Conservation (phyloP, 768 basidiomycete genomes). For the Melanogaster broomeanus region DNA sequence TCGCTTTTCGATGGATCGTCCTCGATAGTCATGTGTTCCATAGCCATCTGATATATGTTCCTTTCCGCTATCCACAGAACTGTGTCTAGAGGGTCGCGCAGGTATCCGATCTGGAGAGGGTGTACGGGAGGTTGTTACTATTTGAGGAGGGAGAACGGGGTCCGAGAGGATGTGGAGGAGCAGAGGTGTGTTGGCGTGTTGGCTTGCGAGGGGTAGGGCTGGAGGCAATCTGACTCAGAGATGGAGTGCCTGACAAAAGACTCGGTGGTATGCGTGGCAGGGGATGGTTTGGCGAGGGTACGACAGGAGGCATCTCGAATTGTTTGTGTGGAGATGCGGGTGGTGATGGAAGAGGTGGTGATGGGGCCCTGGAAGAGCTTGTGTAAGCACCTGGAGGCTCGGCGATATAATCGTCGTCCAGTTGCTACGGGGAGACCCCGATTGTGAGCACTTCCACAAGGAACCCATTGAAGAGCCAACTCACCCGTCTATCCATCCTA, state of each 20-base stretch:
- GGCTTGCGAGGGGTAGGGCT: constrained; percentile 26
- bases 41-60: constrained; percentile 24
- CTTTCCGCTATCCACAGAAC: constrained; percentile 25
- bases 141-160: constrained; percentile 63
- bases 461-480: constrained; percentile 24
- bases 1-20: constrained; percentile 26
- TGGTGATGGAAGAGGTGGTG: constrained; percentile 27
- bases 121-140: constrained; percentile 54
- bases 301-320: constrained; percentile 31
- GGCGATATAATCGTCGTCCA: constrained; percentile 22
- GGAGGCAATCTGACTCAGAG: constrained; percentile 14
- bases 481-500: constrained; percentile 65
- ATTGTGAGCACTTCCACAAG: constrained; percentile 19
- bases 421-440: constrained; percentile 12
- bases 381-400: constrained; percentile 21
- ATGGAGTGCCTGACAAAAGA: constrained; percentile 17
- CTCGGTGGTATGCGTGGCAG: constrained; percentile 40
- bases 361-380: constrained; percentile 32
- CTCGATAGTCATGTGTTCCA: constrained; percentile 31
- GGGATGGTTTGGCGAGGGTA: constrained; percentile 35
- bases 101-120: constrained; percentile 62
- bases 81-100: constrained; percentile 16
- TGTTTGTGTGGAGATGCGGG: constrained; percentile 32
- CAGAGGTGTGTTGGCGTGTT: constrained; percentile 43
- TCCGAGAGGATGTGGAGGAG: constrained; percentile 72